phyloP scores from a whole-genome alignment of 2,329 filamentous ascomycete species.

The Penicillium sp. region DNA sequence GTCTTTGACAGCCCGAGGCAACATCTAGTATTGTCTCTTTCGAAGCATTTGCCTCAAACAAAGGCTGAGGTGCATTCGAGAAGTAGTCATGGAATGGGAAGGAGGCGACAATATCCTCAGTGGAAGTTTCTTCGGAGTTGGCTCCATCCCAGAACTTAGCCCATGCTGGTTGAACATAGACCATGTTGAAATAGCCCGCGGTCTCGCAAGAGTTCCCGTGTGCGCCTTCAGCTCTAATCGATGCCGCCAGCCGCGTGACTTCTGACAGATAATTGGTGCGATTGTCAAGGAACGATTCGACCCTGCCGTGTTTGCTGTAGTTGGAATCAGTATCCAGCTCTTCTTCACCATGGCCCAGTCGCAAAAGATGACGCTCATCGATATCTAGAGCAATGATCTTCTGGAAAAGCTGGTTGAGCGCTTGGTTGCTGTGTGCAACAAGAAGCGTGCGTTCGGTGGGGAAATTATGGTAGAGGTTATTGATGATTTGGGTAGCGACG shows the following conservation, averaged over 20 bases:
- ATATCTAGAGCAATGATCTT: slow-evolving; percentile 97
- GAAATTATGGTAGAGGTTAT: slow-evolving; percentile 98
- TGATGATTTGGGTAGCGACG: slow-evolving; percentile 97
- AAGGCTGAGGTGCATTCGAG: slow-evolving; percentile 76
- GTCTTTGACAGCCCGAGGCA: slow-evolving; percentile 79
- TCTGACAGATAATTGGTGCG: slow-evolving; percentile 74
- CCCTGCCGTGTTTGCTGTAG: slow-evolving; percentile 91
- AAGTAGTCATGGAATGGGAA: slow-evolving; percentile 94
- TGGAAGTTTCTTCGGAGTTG: slow-evolving; percentile 56
- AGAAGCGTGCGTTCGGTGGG: slow-evolving; percentile 87
- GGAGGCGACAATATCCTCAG: slow-evolving; percentile 63
- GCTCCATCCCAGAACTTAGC: slow-evolving; percentile 72
- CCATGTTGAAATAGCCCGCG: slow-evolving; percentile 91
- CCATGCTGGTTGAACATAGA: slow-evolving; percentile 89
- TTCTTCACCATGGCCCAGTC: slow-evolving; percentile 92
- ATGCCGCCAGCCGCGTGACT: slow-evolving; percentile 80
- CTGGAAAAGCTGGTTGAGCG: slow-evolving; percentile 93
- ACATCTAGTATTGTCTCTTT: slow-evolving; percentile 71
- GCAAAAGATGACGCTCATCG: slow-evolving; percentile 87
- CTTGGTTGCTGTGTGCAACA: slow-evolving; percentile 96
- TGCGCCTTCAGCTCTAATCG: slow-evolving; percentile 84
- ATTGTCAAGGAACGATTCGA: slow-evolving; percentile 93
- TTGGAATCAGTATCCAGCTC: slow-evolving; percentile 81
- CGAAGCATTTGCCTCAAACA: slow-evolving; percentile 69
- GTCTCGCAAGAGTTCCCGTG: slow-evolving; percentile 96